These are phyloP conservation scores for Yamadazyma nakazawae DNA, from an alignment of 805 yeast species.

Conservation along the genomic window DNA sequence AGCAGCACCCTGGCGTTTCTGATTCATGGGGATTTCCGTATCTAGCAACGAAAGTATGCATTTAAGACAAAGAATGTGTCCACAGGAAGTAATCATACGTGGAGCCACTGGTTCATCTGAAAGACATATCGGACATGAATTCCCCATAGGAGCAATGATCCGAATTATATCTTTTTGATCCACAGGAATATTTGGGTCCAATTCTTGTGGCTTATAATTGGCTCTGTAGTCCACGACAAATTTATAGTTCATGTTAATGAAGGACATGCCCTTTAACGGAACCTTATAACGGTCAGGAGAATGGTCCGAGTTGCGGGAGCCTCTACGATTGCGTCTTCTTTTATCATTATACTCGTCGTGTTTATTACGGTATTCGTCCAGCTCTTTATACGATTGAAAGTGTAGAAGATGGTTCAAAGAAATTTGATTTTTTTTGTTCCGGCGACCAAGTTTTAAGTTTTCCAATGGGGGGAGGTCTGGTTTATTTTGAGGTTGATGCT, in stretches of 20 bases:
- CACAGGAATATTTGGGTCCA: slow-evolving; percentile 76
- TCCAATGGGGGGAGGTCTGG: not conserved
- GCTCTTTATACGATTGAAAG: slow-evolving; percentile 43
- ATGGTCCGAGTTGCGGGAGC: slow-evolving; percentile 7
- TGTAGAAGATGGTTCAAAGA: slow-evolving; percentile 61
- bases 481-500: not conserved
- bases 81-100: slow-evolving; percentile 85
- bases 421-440: slow-evolving; percentile 8
- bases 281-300: slow-evolving; percentile 24
- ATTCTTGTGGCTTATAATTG: slow-evolving; percentile 52
- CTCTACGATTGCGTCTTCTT: slow-evolving; percentile 10
- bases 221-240: slow-evolving; percentile 70
- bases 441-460: slow-evolving; percentile 1
- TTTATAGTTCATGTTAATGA: slow-evolving; percentile 79
- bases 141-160: slow-evolving; percentile 70
- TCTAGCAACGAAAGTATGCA: slow-evolving; percentile 74
- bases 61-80: slow-evolving; percentile 84
- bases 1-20: slow-evolving; percentile 33
- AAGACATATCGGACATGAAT: slow-evolving; percentile 91
- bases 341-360: slow-evolving; percentile 18
- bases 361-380: slow-evolving; percentile 30
- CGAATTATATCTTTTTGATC: slow-evolving; percentile 60
- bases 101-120: slow-evolving; percentile 86
- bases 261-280: slow-evolving; percentile 60
- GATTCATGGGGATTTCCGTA: slow-evolving; percentile 42